A percentile compares a stretch with the other conserved stretches of the same genome.
These are phyloP conservation scores for Triadica sebifera DNA, from an alignment of 345 rosid genomes.

Conservation along the genomic window DNA sequence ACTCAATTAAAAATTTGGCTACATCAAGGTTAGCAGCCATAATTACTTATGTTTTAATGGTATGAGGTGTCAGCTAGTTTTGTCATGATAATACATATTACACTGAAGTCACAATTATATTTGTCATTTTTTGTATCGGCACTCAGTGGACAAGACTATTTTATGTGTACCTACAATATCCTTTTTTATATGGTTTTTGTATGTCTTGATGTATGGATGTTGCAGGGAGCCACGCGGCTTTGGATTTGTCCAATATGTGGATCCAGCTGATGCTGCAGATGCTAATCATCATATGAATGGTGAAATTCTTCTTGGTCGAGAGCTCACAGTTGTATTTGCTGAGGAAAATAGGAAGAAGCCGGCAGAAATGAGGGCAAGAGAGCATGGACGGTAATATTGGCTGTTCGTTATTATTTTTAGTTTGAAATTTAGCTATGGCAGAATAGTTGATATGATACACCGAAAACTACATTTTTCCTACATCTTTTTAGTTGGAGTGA, in stretches of 20 bases:
- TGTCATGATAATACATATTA: conserved; percentile 17
- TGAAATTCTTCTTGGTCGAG: conserved; percentile 68
- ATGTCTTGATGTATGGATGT: conserved; percentile 8
- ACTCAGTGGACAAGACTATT: not conserved
- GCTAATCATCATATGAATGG: conserved; percentile 89
- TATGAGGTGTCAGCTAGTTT: conserved; percentile 28
- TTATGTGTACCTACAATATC: not conserved
- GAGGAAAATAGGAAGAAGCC: conserved; percentile 93
- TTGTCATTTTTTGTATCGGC: conserved; percentile 16
- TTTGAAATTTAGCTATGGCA: not conserved
- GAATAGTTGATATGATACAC: not conserved
- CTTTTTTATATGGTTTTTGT: not conserved
- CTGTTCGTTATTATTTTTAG: no score
- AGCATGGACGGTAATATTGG: conserved; percentile 20
- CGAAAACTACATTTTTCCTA: not conserved
- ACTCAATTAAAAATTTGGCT: conserved; percentile 44
- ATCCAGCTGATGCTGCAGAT: conserved; percentile 88
- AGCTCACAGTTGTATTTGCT: conserved; percentile 77
- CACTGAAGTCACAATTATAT: conserved; percentile 13
- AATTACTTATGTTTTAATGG: conserved; percentile 37
- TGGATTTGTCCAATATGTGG: conserved; percentile 82
- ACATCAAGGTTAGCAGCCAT: conserved; percentile 63
- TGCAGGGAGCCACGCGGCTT: conserved; percentile 89
- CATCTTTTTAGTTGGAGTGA: not conserved
- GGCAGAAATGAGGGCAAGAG: conserved; percentile 87